phyloP scores from a whole-genome alignment of 306 rosid species.

The Dalbergia cochinchinensis region DNA sequence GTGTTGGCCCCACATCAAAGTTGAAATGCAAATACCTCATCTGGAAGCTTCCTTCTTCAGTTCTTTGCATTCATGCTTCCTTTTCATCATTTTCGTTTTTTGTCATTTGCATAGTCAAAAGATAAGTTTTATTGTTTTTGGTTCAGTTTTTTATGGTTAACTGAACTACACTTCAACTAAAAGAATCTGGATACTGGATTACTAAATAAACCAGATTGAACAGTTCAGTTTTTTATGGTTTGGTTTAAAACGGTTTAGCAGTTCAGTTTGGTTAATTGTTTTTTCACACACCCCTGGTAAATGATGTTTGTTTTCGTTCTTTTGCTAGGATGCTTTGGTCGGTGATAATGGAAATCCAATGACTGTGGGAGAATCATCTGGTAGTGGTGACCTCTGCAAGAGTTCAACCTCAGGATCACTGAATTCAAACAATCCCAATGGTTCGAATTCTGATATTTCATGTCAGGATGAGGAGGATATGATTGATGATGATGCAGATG shows the following conservation, averaged over 20 bases:
- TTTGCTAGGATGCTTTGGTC: conserved; percentile 54
- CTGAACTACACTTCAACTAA: neutral
- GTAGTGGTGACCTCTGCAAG: conserved; percentile 58
- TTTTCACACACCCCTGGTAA: neutral
- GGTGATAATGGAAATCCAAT: conserved; percentile 51
- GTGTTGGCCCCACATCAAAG: too few relatives aligned
- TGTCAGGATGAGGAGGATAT: conserved; percentile 57
- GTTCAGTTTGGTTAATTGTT: neutral
- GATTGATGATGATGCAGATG: conserved; percentile 52
- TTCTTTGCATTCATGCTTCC: neutral
- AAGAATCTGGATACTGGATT: neutral
- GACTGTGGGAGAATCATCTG: conserved; percentile 57
- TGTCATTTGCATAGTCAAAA: too few relatives aligned
- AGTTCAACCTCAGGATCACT: conserved; percentile 60
- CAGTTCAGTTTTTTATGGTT: neutral
- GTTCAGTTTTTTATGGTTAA: neutral
- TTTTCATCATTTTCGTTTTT: neutral
- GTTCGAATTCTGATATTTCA: conserved; percentile 58
- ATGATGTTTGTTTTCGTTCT: conserved; percentile 20
- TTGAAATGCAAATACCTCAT: too few relatives aligned
- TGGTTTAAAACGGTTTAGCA: neutral
- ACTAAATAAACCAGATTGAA: neutral
- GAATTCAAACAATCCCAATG: conserved; percentile 52
- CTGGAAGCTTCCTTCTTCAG: too few relatives aligned
- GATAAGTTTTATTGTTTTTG: neutral